Conservation (phyloP, 441 rosid genomes). For the Jatropha podagrica region DNA sequence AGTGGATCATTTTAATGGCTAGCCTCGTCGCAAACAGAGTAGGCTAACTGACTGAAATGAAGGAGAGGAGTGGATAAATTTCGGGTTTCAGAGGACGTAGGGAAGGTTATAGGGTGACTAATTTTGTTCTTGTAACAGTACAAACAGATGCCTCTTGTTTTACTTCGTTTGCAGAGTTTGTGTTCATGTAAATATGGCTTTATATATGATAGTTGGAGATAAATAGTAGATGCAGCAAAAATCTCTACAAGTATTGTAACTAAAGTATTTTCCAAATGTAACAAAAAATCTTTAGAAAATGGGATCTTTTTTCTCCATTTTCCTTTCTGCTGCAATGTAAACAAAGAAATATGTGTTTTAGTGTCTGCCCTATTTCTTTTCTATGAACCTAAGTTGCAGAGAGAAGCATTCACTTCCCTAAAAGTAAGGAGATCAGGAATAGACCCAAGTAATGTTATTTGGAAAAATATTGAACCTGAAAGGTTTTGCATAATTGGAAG, state of each 20-base stretch:
- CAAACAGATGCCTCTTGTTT: constrained; percentile 21
- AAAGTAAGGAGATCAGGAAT: not conserved
- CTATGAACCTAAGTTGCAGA: not conserved
- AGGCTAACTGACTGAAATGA: constrained; percentile 20
- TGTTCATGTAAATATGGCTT: constrained; percentile 30
- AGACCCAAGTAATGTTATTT: not conserved
- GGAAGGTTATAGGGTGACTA: constrained; percentile 18
- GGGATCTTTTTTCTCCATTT: constrained; percentile 9
- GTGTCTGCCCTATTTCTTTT: not conserved
- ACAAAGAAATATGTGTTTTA: constrained; percentile 3
- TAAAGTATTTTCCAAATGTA: constrained; percentile 5
- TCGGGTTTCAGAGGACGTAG: not conserved
- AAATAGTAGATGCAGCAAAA: constrained; percentile 7
- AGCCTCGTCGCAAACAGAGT: constrained; percentile 12
- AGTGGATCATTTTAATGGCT: constrained; percentile 18
- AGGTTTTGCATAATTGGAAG: not conserved
- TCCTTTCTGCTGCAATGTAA: constrained; percentile 3
- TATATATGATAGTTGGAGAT: constrained; percentile 32
- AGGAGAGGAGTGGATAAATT: not conserved
- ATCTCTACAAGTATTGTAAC: constrained; percentile 4
- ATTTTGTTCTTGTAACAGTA: constrained; percentile 29
- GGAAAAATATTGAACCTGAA: too few relatives aligned
- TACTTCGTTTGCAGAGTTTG: constrained; percentile 23
- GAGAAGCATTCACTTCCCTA: not conserved
- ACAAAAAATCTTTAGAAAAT: not conserved